Evolutionary conservation across 768 basidiomycete species (phyloP).

Genomic region (Russula emetica): DNA sequence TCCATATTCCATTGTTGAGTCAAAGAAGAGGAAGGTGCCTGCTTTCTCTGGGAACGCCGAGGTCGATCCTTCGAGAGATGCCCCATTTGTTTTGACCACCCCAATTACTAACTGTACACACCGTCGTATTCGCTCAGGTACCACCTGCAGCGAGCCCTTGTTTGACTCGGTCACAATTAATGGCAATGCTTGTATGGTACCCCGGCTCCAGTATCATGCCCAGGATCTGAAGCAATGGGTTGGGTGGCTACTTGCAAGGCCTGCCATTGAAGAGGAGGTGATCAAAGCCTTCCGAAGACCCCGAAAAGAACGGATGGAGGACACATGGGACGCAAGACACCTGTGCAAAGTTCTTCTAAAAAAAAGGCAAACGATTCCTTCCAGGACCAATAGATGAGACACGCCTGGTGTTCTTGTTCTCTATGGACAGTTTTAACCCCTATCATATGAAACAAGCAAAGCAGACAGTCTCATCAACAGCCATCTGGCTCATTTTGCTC

Average conservation of each 20-base stretch:
- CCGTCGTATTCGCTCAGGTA: too few species aligned
- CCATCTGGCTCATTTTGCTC: constrained; percentile 28
- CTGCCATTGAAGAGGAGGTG: neutral
- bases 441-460: constrained; percentile 15
- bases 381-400: neutral
- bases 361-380: neutral
- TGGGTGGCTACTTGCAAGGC: neutral
- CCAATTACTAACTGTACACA: too few species aligned
- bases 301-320: neutral
- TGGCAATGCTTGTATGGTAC: neutral
- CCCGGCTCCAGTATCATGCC: neutral
- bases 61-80: too few species aligned
- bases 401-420: constrained; percentile 10
- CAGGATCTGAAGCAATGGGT: neutral
- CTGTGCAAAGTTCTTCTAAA: neutral
- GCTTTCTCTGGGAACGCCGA: too few species aligned
- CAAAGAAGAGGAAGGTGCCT: too few species aligned
- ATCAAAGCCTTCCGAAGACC: neutral
- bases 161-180: neutral
- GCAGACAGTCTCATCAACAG: constrained; percentile 18
- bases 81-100: too few species aligned
- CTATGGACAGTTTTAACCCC: constrained; percentile 17
- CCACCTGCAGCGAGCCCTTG: too few species aligned
- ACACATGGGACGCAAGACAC: constrained; percentile 4
- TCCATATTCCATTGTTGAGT: too few species aligned